Base-by-base conservation (phyloP, 2,329 filamentous ascomycete species). In the Stagonosporopsis chrysanthemi region DNA sequence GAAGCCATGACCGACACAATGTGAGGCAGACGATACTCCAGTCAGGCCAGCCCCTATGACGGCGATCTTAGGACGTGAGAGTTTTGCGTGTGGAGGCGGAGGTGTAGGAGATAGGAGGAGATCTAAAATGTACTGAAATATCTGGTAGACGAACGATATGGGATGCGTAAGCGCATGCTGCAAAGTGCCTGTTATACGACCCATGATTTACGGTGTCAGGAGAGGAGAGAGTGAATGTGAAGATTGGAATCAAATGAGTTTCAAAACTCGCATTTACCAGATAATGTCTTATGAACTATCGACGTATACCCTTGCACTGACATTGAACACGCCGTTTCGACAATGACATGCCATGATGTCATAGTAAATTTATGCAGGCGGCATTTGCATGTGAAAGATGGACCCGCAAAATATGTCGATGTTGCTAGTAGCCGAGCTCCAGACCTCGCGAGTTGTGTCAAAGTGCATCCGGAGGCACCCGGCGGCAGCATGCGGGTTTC, bases 1-100 rank as follows among this genome's bases (percentile, higher is more conserved):
- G 64, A 94, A 94, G 41, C 91, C 91, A 84, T 95, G 90, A 1
- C 91, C 91, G 33, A 93, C 86, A 70, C 90, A 92, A 73, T 96
- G 91, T 1, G 90, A 87, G 0, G 92, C 92, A 7, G 90, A 86
- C 1, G 90, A 91, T 2, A 95, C 87, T 36, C 85, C 85, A 4
- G 91, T 95, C 52, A 96, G 81, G 7, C 79, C 79, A 38, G 79
- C 79, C 7, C 79, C 79, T 40, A 81, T 78, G 52, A 81, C 69
- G 44, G 79, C 79, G 47, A 81, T 80, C 42, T 77, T 87, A 14
- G 90, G 88, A 26, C 88, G 80, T 12, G 79, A 78, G n/a, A 90
- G 78, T 6, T 80, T 78, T 0, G 80, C 75, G 58, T 82, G 79
- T 0, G 87, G 84, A 2, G 83, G 81, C 0, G 90, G 91, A 4